phyloP scores from a whole-genome alignment of 495 filamentous ascomycete genomes.

The Podospora fimiseda region DNA sequence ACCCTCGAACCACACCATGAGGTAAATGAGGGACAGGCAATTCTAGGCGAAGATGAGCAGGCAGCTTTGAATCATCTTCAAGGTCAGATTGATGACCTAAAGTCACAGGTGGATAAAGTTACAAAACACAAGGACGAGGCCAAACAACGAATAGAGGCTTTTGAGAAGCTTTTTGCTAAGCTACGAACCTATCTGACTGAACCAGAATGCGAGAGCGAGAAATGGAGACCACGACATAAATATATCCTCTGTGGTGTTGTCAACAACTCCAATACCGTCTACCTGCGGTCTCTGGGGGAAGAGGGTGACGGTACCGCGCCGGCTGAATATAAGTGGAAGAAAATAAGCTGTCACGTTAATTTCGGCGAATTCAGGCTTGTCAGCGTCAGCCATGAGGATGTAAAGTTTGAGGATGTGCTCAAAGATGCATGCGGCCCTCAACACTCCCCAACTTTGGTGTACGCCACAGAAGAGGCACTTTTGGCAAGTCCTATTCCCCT shows the following conservation, averaged over 20 bases:
- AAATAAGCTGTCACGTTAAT: conserved; percentile 1
- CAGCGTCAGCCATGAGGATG: not conserved
- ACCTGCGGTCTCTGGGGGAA: conserved; percentile 29
- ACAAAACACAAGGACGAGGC: no score
- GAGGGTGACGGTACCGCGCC: not conserved
- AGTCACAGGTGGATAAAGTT: no score
- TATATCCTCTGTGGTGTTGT: conserved; percentile 39
- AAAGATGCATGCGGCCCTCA: conserved; percentile 27
- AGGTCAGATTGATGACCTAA: no score
- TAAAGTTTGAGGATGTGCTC: conserved; percentile 27
- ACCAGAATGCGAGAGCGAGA: no score
- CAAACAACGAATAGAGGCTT: no score
- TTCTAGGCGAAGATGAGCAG: conserved; percentile 23
- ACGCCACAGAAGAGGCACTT: conserved; percentile 38
- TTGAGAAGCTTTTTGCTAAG: no score
- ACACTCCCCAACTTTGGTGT: conserved; percentile 35
- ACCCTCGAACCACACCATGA: no score
- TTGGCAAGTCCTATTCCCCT: conserved; percentile 27
- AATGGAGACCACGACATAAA: conserved; percentile 33
- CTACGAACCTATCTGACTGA: no score
- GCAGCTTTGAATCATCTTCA: no score
- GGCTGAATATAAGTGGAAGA: conserved; percentile 6
- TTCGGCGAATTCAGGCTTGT: no score
- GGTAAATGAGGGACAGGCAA: no score
- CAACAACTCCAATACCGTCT: conserved; percentile 28